Evolutionary conservation across 2,329 filamentous ascomycete genomes (phyloP).

Genomic region (Pseudogymnoascus sp.): DNA sequence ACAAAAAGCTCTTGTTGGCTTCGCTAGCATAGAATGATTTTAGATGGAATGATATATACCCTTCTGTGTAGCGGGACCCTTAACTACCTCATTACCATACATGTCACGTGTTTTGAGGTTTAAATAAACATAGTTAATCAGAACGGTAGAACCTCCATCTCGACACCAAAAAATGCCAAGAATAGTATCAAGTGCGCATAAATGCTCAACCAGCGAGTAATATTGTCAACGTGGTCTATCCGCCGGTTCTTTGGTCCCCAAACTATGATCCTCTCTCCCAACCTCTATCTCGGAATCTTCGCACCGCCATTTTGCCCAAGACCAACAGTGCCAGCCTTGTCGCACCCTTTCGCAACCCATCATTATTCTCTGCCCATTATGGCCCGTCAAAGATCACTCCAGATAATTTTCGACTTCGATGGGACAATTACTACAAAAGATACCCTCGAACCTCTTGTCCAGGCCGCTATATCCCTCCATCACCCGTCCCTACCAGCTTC

Average conservation of each 20-base stretch:
- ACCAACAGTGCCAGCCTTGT: neutral
- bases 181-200: neutral
- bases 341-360: neutral
- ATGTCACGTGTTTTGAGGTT: constrained; percentile 1
- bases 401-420: constrained; percentile 19
- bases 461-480: constrained; percentile 10
- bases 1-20: constrained; percentile 43
- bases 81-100: neutral
- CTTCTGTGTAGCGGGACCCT: neutral
- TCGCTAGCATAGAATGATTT: neutral
- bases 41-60: neutral
- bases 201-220: neutral
- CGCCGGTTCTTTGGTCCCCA: neutral
- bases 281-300: neutral
- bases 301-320: neutral
- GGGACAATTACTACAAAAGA: constrained; percentile 28
- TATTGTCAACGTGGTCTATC: neutral
- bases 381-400: neutral
- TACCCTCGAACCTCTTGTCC: constrained; percentile 21
- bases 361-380: neutral
- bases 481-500: constrained; percentile 12
- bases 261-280: neutral
- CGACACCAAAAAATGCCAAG: neutral
- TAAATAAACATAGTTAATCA: neutral
- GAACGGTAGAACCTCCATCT: neutral